Evolutionary conservation across 768 basidiomycete genomes (phyloP).

Genomic region (Agaricus bisporus): DNA sequence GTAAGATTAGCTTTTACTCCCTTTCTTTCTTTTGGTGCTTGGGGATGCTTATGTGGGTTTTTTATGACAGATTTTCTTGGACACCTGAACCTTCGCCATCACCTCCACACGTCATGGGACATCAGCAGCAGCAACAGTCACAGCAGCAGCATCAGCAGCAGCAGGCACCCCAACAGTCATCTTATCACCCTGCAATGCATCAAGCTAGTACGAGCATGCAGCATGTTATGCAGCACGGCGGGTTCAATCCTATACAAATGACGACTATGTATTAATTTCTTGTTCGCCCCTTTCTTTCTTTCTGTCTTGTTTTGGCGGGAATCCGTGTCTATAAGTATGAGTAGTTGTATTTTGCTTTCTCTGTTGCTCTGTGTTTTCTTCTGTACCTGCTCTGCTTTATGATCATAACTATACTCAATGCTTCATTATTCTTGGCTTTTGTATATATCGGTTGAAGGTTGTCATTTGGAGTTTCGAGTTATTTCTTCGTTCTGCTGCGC

Average conservation of each 20-base stretch:
- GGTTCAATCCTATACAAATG: conserved; percentile 24
- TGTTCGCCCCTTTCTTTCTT: neutral
- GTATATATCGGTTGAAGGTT: no score
- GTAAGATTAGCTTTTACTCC: conserved; percentile 25
- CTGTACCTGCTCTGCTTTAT: no score
- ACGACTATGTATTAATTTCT: conserved; percentile 14
- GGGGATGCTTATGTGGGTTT: neutral
- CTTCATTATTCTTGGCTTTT: no score
- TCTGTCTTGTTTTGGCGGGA: neutral
- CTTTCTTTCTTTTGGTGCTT: neutral
- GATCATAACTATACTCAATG: no score
- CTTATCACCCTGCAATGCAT: conserved; percentile 11
- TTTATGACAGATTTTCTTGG: conserved; percentile 26
- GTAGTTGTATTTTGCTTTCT: neutral
- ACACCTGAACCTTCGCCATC: conserved; percentile 28
- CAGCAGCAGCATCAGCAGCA: neutral
- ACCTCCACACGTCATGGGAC: conserved; percentile 16
- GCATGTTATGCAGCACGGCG: conserved; percentile 9
- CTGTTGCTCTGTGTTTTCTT: no score
- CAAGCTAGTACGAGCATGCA: conserved; percentile 11
- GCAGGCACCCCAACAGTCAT: conserved; percentile 6
- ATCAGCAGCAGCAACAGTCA: conserved; percentile 1
- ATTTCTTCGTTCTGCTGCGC: no score
- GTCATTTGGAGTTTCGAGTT: no score
- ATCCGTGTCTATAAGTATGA: no score